Evolutionary conservation across 176 grass and related monocot species (phyloP).

Genomic region (Triticum timopheevii): DNA sequence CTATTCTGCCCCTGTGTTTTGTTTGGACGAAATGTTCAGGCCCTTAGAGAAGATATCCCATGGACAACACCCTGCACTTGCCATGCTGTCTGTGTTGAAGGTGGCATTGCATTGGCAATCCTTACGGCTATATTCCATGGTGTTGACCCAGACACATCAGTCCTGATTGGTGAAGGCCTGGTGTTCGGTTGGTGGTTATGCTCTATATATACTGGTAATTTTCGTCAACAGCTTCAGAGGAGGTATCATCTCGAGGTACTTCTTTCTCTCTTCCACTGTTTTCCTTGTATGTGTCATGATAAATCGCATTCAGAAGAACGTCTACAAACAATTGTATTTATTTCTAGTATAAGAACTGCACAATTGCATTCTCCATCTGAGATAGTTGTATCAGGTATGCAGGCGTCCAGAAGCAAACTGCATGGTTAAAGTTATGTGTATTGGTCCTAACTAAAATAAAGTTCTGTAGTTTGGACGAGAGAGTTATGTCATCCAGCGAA

Average conservation of each 20-base stretch:
- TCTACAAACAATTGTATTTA: background rate
- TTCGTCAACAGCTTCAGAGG: conserved; percentile 47
- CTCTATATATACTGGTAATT: conserved; percentile 39
- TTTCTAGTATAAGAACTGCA: background rate
- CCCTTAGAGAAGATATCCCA: conserved; percentile 53
- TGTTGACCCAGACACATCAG: conserved; percentile 48
- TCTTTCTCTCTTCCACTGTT: background rate
- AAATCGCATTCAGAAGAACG: background rate
- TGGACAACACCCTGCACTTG: conserved; percentile 64
- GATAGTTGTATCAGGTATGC: background rate
- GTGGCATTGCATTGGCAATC: conserved; percentile 60
- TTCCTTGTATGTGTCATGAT: background rate
- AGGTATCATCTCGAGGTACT: conserved; percentile 71
- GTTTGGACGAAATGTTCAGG: conserved; percentile 67
- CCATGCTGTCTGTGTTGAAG: conserved; percentile 66
- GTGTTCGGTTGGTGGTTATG: conserved; percentile 60
- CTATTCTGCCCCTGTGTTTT: conserved; percentile 70
- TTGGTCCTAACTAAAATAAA: background rate
- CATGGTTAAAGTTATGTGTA: background rate
- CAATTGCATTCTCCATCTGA: background rate
- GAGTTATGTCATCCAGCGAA: background rate
- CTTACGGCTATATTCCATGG: conserved; percentile 56
- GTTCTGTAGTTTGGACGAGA: background rate
- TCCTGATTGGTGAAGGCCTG: conserved; percentile 61
- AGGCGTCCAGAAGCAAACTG: background rate